Conservation (phyloP, 1,284 basidiomycete genomes). For the Spongispora temasekensis region DNA sequence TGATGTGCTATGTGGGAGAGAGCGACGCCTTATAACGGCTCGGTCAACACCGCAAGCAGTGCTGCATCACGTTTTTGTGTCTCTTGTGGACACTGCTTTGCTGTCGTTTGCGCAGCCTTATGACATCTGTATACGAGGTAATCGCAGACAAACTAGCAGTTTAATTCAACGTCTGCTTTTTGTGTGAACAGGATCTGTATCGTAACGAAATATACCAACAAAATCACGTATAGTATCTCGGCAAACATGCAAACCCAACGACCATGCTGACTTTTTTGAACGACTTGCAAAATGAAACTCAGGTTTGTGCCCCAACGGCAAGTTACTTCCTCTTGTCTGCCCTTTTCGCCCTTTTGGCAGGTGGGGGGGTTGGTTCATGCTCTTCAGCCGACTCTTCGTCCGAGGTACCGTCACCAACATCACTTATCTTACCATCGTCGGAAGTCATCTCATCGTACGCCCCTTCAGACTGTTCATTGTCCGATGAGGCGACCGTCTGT, state of each 20-base stretch:
- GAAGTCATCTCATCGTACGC: conserved; percentile 22
- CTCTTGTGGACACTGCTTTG: conserved; percentile 38
- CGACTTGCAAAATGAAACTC: conserved; percentile 4
- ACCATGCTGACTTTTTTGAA: too few species aligned
- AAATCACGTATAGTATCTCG: conserved; percentile 31
- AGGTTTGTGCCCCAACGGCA: conserved; percentile 1
- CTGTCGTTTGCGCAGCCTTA: conserved; percentile 33
- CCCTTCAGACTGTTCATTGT: conserved; percentile 24
- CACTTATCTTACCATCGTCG: conserved; percentile 27
- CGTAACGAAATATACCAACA: conserved; percentile 37
- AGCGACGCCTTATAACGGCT: conserved; percentile 28
- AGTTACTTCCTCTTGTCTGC: conserved; percentile 36
- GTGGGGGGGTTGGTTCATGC: conserved; percentile 34
- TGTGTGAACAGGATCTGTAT: conserved; percentile 17
- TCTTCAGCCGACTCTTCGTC: conserved; percentile 21
- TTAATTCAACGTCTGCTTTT: conserved; percentile 3
- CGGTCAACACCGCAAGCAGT: conserved; percentile 19
- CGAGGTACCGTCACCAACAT: conserved; percentile 35
- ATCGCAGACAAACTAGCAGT: conserved; percentile 1
- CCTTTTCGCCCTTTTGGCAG: conserved; percentile 39
- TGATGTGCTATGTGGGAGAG: conserved; percentile 9
- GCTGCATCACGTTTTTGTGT: conserved; percentile 12
- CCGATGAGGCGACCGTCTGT: conserved; percentile 31
- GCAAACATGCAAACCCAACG: conserved; percentile 13
- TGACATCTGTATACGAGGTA: conserved; percentile 12